Base-by-base conservation (phyloP, 257 asterid genomes). In the Nicotiana obtusifolia region DNA sequence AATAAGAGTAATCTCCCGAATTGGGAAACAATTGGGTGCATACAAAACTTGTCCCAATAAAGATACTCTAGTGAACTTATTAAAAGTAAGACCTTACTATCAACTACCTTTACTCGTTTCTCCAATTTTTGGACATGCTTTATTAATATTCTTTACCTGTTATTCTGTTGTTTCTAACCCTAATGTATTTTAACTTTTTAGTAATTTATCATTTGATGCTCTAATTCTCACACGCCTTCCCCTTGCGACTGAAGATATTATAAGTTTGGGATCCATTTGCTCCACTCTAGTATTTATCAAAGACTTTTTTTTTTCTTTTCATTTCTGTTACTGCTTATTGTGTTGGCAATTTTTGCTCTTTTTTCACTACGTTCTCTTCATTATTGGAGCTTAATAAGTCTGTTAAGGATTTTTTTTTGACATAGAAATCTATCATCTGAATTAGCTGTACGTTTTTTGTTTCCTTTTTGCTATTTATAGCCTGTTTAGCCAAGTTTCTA, bases 41-140 rank as follows among this genome's bases (percentile, higher is more conserved):
- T 86, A 53, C 80, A 84, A 84, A 84, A 85, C 77, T 76, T 90
- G 93, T 86, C 94, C 97, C 81, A 86, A 85, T 90, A 92, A 91
- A 84, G 92, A 82, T 85, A 26, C 53, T 68, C 86, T 92, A 28
- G 88, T 90, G 84, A 89, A 92, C 84, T 83, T 90, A 35, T 97
- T 94, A 78, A 84, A 94, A 86, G 98, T 90, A 84, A 37, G 19
- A 15, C 35, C 17, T 47, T 22, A 31, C 20, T 37, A 20, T 16
- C 57, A 24, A 4, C 24, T 16, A 22, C 16, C 49, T 76, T 49
- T 57, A 3, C 52, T 77, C 8, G 6, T 14, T 41, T 30, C 20
- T 49, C 47, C 11, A 41, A 41, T 8, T 41, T 7, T 41, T 8
- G 9, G 9, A 41, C 47, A 41, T 41, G 11, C 3, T 41, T 41